Conservation (phyloP, 2,329 filamentous ascomycete genomes). For the Pezicula radicicola region DNA sequence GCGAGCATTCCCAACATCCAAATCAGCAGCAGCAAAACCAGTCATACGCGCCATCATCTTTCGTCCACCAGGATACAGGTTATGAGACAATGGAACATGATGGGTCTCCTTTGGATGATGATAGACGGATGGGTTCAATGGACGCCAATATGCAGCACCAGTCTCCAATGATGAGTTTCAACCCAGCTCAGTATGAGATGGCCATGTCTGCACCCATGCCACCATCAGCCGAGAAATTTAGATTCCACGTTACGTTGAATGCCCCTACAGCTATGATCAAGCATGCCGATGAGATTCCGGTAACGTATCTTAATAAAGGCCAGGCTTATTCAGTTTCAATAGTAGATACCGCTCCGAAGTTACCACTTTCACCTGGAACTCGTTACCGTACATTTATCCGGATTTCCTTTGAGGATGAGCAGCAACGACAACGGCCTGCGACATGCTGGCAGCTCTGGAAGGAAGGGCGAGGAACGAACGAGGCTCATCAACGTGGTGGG, state of each 20-base stretch:
- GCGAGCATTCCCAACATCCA: conserved; percentile 25
- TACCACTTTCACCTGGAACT: conserved; percentile 55
- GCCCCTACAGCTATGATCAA: conserved; percentile 97
- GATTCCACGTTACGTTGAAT: conserved; percentile 85
- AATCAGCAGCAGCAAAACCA: conserved; percentile 47
- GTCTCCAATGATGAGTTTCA: conserved; percentile 57
- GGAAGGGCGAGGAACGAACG: conserved; percentile 90
- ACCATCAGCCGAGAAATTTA: conserved; percentile 67
- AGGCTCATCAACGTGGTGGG: conserved; percentile 89
- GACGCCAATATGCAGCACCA: conserved; percentile 61
- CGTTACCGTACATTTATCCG: conserved; percentile 88
- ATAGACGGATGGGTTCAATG: conserved; percentile 51
- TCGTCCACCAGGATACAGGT: conserved; percentile 75
- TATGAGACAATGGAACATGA: conserved; percentile 80
- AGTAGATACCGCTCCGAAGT: conserved; percentile 67
- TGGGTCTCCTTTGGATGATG: conserved; percentile 62
- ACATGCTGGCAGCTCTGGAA: conserved; percentile 94
- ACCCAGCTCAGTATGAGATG: conserved; percentile 46
- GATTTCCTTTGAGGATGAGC: conserved; percentile 96
- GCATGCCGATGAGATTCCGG: conserved; percentile 82
- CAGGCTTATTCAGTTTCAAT: conserved; percentile 89
- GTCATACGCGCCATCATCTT: conserved; percentile 71
- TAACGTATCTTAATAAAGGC: conserved; percentile 98
- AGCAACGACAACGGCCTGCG: conserved; percentile 79
- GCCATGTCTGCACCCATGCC: conserved; percentile 45